Percentiles rank a stretch among this genome's conserved stretches.
These are phyloP conservation scores for Guyanaporus albipodus DNA, from an alignment of 768 basidiomycete genomes.

Conservation along the genomic window DNA sequence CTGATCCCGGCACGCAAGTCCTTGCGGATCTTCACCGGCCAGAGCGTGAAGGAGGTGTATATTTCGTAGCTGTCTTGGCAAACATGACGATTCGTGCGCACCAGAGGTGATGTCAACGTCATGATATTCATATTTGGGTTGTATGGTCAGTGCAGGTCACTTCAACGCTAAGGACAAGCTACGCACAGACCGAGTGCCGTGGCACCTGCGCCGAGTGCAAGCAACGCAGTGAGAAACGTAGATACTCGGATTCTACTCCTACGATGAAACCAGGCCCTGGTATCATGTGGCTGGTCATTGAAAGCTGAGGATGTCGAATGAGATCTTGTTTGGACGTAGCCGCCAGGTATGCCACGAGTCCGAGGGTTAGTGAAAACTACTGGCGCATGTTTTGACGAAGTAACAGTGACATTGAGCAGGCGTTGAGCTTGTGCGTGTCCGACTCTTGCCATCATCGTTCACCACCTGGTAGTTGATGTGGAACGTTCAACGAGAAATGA, in stretches of 20 bases:
- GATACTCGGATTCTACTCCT: constrained; percentile 32
- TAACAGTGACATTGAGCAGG: neutral
- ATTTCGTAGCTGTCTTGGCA: constrained; percentile 45
- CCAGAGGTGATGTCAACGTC: neutral
- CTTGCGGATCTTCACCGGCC: constrained; percentile 59
- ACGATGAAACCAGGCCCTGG: constrained; percentile 7
- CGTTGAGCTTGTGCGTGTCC: too few relatives aligned
- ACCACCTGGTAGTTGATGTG: too few relatives aligned
- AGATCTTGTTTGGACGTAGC: constrained; percentile 1
- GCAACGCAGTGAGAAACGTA: constrained; percentile 36
- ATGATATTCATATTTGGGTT: too few relatives aligned
- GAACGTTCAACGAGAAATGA: too few relatives aligned
- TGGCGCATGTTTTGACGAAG: neutral
- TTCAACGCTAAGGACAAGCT: neutral
- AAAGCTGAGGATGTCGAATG: constrained; percentile 13
- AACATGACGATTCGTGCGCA: neutral
- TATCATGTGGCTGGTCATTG: neutral
- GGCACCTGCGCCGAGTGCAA: constrained; percentile 36
- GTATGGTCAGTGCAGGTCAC: too few relatives aligned
- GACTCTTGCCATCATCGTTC: too few relatives aligned
- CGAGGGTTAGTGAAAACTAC: neutral
- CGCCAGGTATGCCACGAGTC: neutral
- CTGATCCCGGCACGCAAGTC: constrained; percentile 65
- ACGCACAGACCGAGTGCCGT: constrained; percentile 45
- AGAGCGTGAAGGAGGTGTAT: constrained; percentile 55